Evolutionary conservation across 495 filamentous ascomycete species (phyloP).

Genomic region (Chaetomium cochliodes): DNA sequence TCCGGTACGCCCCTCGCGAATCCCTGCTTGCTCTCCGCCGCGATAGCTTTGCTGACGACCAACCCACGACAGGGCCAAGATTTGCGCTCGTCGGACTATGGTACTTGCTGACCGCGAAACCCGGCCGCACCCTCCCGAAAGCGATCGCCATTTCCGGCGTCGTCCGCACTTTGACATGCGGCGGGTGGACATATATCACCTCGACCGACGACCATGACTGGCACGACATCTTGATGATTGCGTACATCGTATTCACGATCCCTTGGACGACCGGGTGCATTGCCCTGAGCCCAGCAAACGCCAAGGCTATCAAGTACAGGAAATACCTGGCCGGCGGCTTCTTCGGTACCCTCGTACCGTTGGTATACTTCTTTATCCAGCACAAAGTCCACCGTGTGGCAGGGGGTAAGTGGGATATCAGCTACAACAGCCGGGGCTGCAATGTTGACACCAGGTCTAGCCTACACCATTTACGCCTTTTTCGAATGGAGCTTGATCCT

Average conservation of each 20-base stretch:
- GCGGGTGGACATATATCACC: slow-evolving; percentile 98
- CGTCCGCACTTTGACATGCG: slow-evolving; percentile 89
- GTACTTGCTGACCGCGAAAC: slow-evolving; percentile 82
- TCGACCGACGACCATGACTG: slow-evolving; percentile 97
- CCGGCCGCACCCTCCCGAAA: slow-evolving; percentile 73
- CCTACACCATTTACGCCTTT: slow-evolving; percentile 97
- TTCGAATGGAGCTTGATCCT: slow-evolving; percentile 96
- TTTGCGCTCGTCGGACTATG: slow-evolving; percentile 89
- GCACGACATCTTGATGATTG: slow-evolving; percentile 99
- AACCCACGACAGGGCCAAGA: slow-evolving; percentile 62
- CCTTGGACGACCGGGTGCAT: slow-evolving; percentile 95
- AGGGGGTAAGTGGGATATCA: slow-evolving; percentile 63
- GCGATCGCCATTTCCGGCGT: slow-evolving; percentile 76
- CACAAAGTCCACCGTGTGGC: slow-evolving; percentile 95
- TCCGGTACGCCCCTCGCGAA: slow-evolving; percentile 61
- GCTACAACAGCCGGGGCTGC: background rate
- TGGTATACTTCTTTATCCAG: slow-evolving; percentile 98
- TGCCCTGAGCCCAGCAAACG: slow-evolving; percentile 82
- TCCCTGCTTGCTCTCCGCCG: slow-evolving; percentile 4
- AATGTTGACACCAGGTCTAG: slow-evolving; percentile 47
- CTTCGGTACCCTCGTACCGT: slow-evolving; percentile 84
- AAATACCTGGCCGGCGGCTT: slow-evolving; percentile 82
- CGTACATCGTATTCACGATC: slow-evolving; percentile 88
- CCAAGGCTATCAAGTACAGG: slow-evolving; percentile 79
- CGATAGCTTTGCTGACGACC: background rate